These are phyloP conservation scores for Colletotrichum spinosum DNA, from an alignment of 2,329 filamentous ascomycete genomes.

Conservation along the genomic window DNA sequence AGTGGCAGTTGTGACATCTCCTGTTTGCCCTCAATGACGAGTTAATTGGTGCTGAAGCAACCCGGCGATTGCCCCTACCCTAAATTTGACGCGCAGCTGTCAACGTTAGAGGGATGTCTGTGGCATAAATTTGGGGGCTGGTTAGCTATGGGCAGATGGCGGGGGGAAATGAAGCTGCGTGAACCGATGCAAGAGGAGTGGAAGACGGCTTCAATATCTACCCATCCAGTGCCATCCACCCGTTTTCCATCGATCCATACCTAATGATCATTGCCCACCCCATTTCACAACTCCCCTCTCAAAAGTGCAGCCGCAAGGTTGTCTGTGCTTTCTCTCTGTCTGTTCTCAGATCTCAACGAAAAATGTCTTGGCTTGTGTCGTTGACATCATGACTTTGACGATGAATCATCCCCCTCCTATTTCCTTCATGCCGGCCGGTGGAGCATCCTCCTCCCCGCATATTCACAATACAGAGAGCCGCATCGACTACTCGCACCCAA, in stretches of 20 bases:
- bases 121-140: no score
- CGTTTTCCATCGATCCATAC: background rate
- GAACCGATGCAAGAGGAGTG: accelerated
- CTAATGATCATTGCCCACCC: conserved; percentile 7
- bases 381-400: conserved; percentile 34
- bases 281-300: background rate
- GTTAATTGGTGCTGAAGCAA: conserved; percentile 5
- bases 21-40: no score
- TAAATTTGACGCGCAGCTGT: no score
- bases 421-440: background rate
- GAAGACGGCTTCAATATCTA: background rate
- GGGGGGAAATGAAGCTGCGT: no score
- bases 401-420: conserved; percentile 32
- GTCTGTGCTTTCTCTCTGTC: conserved; percentile 22
- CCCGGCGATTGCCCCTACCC: background rate
- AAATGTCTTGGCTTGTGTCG: conserved; percentile 1
- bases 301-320: background rate
- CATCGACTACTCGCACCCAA: conserved; percentile 8
- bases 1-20: no score
- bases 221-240: background rate
- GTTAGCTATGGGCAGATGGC: no score
- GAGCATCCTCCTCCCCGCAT: background rate
- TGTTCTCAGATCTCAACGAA: background rate
- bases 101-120: no score
- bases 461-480: background rate